Evolutionary conservation across 2,329 filamentous ascomycete species (phyloP), one percentile per base, ranked within the genome.

Genomic region (Fusarium mundagurra): DNA sequence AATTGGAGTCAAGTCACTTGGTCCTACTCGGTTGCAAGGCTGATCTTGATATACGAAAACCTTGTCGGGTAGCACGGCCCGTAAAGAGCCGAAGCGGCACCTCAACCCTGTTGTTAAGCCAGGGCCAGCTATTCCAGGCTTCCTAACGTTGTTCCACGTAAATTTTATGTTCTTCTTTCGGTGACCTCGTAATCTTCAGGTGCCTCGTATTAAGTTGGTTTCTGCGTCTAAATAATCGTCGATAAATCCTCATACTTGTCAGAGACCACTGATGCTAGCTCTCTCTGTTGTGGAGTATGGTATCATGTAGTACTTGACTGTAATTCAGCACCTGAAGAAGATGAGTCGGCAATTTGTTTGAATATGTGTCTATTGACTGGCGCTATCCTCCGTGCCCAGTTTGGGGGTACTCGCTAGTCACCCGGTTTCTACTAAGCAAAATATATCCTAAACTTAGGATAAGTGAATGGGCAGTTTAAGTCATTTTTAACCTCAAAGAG

Each of bases 401-500:
- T 24, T 24, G 0, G 16, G 16, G 17, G 16, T 8, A 12, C n/a
- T 27, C 4, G 17, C n/a, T 18, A 18, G n/a, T 6, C 16, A 7
- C 41, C 0, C 9, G 2, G 17, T 17, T 18, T 18, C 8, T 38
- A 24, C 14, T 43, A 16, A 12, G n/a, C 9, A 24, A 24, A 12
- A 2, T 0, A 8, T 27, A 27, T 27, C 16, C 6, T 18, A 4
- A 11, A 18, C 3, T 2, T 27, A 5, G 1, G 6, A 10, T 11
- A 8, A 4, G 0, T 31, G 2, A 2, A 20, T 22, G 6, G 20
- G 27, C 2, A 17, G 0, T 4, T 17, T 4, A 48, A n/a, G 4
- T 20, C 14, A 4, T 7, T 10, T n/a, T 20, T 3, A 0, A 6
- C 14, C 7, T 22, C 4, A 5, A 1, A 31, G 27, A 12, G 6